Evolutionary conservation across 2,329 filamentous ascomycete species (phyloP), one percentile per base, ranked within the genome.

Genomic region (Cladosporium velox): DNA sequence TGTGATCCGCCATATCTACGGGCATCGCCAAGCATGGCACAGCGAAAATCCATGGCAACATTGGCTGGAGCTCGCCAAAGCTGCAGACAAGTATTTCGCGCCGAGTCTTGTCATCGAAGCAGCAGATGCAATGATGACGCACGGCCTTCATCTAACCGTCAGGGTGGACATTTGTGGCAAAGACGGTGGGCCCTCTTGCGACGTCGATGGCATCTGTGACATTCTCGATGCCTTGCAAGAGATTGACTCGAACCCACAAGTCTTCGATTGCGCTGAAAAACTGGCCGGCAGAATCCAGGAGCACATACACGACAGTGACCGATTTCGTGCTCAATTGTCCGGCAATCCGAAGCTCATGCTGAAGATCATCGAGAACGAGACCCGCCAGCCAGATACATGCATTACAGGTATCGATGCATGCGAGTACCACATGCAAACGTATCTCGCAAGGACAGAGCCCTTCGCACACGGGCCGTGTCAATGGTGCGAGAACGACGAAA

Each of bases 391-490:
- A 54, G 51, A 54, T 32, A 14, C 51, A 32, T 32, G 26, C 26
- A 54, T 54, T 30, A 54, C 51, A 10, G 51, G 26, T 30, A 54
- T 54, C 51, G 8, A 54, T 54, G 51, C 51, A 6, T 54, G 51
- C 26, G 24, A 32, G 47, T 51, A 51, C 47, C 47, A 51, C 24
- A 51, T 51, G 47, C 47, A 54, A 54, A 54, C 26, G 26, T 1
- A 18, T n/a, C 51, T 54, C 26, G 51, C 26, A 54, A 54, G 51
- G 51, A 54, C 51, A n/a, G 24, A 54, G 2, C 51, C 14, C 26
- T 28, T 18, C 51, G 26, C 18, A 14, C 1, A 32, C 51, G 3
- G 26, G 1, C 3, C 26, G 24, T 54, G 51, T 30, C 3, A 18
- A 30, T 54, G 51, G 51, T 54, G 51, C 14, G 51, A 54, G 51